Conservation (phyloP, 805 yeast genomes). For the Starmerella sp. region DNA sequence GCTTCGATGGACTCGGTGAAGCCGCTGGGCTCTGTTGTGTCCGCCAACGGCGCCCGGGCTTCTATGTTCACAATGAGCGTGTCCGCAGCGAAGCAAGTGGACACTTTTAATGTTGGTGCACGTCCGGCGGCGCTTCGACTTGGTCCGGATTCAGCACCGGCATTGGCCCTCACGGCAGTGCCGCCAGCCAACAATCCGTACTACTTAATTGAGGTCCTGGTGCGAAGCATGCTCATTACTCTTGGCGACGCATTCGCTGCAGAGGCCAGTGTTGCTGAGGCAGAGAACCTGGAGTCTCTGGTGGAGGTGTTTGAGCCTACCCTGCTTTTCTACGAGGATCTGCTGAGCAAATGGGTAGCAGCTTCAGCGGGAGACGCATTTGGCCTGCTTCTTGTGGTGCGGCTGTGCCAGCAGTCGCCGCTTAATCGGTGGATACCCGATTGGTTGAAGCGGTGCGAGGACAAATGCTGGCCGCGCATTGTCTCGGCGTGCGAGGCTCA, state of each 20-base stretch:
- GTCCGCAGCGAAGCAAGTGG: slow-evolving; percentile 7
- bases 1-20: slow-evolving; percentile 1
- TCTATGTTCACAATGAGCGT: slow-evolving; percentile 1
- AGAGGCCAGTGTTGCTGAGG: slow-evolving; percentile 10
- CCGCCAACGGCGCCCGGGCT: background rate
- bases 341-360: slow-evolving; percentile 11
- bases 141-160: slow-evolving; percentile 4
- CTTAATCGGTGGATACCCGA: slow-evolving; percentile 53
- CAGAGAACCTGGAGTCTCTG: background rate
- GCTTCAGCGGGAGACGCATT: slow-evolving; percentile 43
- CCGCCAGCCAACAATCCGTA: slow-evolving; percentile 8
- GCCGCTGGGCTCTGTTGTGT: slow-evolving; percentile 11
- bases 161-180: slow-evolving; percentile 14
- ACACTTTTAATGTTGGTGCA: slow-evolving; percentile 20
- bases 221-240: slow-evolving; percentile 15
- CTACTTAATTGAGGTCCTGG: slow-evolving; percentile 17
- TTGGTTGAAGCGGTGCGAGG: slow-evolving; percentile 41
- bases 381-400: slow-evolving; percentile 65
- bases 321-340: slow-evolving; percentile 6
- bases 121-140: slow-evolving; percentile 19
- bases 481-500: slow-evolving; percentile 66
- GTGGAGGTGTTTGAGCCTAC: slow-evolving; percentile 10
- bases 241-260: slow-evolving; percentile 15
- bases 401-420: slow-evolving; percentile 66
- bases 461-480: slow-evolving; percentile 77